phyloP scores from a whole-genome alignment of 345 rosid genomes.

The Dipteronia dyeriana region DNA sequence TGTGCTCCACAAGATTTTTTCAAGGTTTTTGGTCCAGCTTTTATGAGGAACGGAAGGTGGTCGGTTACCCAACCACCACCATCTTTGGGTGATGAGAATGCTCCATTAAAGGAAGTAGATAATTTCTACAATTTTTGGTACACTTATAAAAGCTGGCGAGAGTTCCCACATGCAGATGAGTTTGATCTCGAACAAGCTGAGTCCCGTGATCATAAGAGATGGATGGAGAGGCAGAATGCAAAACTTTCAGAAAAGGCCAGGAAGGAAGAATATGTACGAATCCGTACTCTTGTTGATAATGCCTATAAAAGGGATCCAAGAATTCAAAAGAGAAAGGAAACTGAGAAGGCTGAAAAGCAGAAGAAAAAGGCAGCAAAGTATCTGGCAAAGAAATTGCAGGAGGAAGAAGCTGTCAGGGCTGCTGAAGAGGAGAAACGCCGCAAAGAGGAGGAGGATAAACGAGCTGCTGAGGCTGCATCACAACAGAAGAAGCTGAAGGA shows the following conservation, averaged over 20 bases:
- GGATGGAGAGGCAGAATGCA: slow-evolving; percentile 99
- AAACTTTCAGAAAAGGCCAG: slow-evolving; percentile 82
- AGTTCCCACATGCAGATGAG: slow-evolving; percentile 95
- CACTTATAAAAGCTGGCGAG: slow-evolving; percentile 95
- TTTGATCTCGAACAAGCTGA: slow-evolving; percentile 95
- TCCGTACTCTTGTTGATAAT: slow-evolving; percentile 87
- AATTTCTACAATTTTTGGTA: slow-evolving; percentile 91
- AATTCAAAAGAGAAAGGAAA: slow-evolving; percentile 78
- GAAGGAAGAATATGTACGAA: slow-evolving; percentile 88
- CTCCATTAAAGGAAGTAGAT: slow-evolving; percentile 73
- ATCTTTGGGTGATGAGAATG: slow-evolving; percentile 68
- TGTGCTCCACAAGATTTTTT: slow-evolving; percentile 89
- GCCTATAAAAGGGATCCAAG: slow-evolving; percentile 93
- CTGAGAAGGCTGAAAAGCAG: slow-evolving; percentile 85
- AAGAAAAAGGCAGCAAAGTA: slow-evolving; percentile 81
- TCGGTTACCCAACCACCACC: slow-evolving; percentile 81
- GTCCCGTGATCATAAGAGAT: slow-evolving; percentile 94
- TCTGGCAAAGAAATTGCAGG: slow-evolving; percentile 84
- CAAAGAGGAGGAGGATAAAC: slow-evolving; percentile 80
- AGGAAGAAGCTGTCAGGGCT: slow-evolving; percentile 79
- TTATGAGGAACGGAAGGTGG: slow-evolving; percentile 97
- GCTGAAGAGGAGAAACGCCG: slow-evolving; percentile 78
- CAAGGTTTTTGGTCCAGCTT: slow-evolving; percentile 97
- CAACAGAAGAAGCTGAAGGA: slow-evolving; percentile 86
- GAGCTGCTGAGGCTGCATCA: slow-evolving; percentile 77